phyloP scores from a whole-genome alignment of 2,329 filamentous ascomycete species.

The Alternaria gaisen region DNA sequence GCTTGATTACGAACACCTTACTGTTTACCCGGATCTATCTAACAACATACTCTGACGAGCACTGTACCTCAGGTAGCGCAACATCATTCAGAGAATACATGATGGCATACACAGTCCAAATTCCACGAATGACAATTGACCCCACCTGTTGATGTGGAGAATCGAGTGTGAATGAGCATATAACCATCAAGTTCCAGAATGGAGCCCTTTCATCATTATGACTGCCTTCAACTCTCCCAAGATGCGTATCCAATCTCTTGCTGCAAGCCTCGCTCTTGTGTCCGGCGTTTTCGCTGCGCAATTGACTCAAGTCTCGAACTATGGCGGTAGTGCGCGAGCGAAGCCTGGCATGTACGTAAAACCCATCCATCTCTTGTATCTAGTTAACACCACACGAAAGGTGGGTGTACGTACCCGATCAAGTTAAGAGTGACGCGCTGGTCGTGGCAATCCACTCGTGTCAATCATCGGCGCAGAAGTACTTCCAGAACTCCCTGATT shows the following conservation, averaged over 20 bases:
- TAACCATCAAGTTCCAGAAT: neutral
- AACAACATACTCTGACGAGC: neutral
- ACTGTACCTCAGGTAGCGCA: neutral
- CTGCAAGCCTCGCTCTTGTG: conserved; percentile 19
- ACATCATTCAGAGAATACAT: neutral
- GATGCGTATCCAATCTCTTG: conserved; percentile 25
- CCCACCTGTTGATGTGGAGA: neutral
- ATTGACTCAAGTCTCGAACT: conserved; percentile 39
- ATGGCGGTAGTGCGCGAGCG: conserved; percentile 35
- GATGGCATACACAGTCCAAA: rapidly evolving
- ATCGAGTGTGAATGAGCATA: neutral
- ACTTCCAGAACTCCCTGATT: conserved; percentile 41
- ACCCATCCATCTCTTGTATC: neutral
- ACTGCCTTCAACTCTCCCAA: conserved; percentile 8
- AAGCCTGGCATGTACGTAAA: conserved; percentile 39
- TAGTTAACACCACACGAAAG: conserved; percentile 14
- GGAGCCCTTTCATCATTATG: too few relatives aligned
- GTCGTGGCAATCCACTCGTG: conserved; percentile 45
- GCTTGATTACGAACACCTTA: conserved; percentile 32
- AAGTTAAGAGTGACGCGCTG: conserved; percentile 36
- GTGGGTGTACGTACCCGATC: conserved; percentile 44
- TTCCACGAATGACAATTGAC: neutral
- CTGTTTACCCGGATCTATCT: conserved; percentile 3
- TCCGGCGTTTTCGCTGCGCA: conserved; percentile 31
- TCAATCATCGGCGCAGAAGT: conserved; percentile 40